phyloP scores from a whole-genome alignment of 2,329 filamentous ascomycete species.

The Paraphaeosphaeria minitans region DNA sequence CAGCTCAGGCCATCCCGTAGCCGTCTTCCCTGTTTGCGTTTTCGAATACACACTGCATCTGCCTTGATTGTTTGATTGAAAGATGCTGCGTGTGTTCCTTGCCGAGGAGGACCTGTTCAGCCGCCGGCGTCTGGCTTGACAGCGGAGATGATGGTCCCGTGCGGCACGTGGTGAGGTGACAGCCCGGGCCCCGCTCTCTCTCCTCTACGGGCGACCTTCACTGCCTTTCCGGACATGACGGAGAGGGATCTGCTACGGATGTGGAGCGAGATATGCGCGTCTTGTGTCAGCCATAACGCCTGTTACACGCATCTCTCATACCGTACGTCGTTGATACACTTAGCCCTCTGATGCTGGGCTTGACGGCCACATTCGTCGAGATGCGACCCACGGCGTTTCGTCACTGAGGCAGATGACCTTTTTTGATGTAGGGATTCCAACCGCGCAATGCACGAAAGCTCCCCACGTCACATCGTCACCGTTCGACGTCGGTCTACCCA shows the following conservation, averaged over 20 bases:
- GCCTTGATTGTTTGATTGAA: background rate
- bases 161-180: conserved; percentile 10
- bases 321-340: background rate
- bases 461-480: conserved; percentile 16
- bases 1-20: conserved; percentile 3
- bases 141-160: conserved; percentile 6
- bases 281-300: conserved; percentile 9
- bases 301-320: background rate
- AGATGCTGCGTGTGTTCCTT: background rate
- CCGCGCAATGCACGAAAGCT: conserved; percentile 9
- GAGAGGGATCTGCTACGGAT: background rate
- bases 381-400: conserved; percentile 19
- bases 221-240: conserved; percentile 3
- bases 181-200: conserved; percentile 9
- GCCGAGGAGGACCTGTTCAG: background rate
- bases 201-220: conserved; percentile 5
- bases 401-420: conserved; percentile 11
- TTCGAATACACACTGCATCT: background rate
- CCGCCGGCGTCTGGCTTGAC: conserved; percentile 10
- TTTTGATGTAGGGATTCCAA: background rate
- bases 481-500: conserved; percentile 8
- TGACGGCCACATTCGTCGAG: background rate
- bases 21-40: background rate
- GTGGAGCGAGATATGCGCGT: conserved; percentile 12
- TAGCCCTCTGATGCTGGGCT: background rate